Evolutionary conservation across 768 basidiomycete species (phyloP).

Genomic region (Collybia mongolica): DNA sequence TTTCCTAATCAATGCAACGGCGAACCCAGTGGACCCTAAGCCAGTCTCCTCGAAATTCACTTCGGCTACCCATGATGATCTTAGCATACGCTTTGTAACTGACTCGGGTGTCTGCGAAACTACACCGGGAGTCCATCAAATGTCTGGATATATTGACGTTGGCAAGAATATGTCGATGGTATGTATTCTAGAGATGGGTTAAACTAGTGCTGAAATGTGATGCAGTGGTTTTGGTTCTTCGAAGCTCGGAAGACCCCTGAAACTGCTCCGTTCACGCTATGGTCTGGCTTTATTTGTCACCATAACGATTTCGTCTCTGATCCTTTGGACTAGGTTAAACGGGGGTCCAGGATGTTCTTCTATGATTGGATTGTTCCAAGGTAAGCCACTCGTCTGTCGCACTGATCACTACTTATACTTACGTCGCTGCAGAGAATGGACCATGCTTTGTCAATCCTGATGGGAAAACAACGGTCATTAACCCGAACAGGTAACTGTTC

Average conservation of each 20-base stretch:
- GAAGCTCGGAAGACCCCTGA: conserved; percentile 59
- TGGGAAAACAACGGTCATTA: conserved; percentile 47
- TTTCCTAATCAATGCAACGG: too few species aligned
- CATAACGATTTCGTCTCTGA: neutral
- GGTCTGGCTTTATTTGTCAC: conserved; percentile 32
- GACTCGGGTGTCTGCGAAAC: conserved; percentile 69
- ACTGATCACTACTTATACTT: too few species aligned
- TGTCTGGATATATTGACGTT: conserved; percentile 63
- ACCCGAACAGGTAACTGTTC: conserved; percentile 52
- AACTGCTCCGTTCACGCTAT: conserved; percentile 65
- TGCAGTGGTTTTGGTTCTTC: conserved; percentile 76
- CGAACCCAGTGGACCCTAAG: neutral
- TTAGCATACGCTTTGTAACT: conserved; percentile 45
- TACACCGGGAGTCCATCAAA: conserved; percentile 55
- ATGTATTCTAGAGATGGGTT: conserved; percentile 6
- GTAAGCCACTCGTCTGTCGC: conserved; percentile 18
- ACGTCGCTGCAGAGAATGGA: conserved; percentile 47
- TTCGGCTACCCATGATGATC: conserved; percentile 19
- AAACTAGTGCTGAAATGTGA: neutral
- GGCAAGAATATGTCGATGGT: conserved; percentile 61
- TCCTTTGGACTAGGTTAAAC: conserved; percentile 39
- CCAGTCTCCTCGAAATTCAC: conserved; percentile 12
- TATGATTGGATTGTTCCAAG: conserved; percentile 68
- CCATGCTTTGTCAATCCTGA: conserved; percentile 62
- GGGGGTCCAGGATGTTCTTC: conserved; percentile 64